phyloP scores from a whole-genome alignment of 768 basidiomycete genomes.

The Boletus eberwhitei region DNA sequence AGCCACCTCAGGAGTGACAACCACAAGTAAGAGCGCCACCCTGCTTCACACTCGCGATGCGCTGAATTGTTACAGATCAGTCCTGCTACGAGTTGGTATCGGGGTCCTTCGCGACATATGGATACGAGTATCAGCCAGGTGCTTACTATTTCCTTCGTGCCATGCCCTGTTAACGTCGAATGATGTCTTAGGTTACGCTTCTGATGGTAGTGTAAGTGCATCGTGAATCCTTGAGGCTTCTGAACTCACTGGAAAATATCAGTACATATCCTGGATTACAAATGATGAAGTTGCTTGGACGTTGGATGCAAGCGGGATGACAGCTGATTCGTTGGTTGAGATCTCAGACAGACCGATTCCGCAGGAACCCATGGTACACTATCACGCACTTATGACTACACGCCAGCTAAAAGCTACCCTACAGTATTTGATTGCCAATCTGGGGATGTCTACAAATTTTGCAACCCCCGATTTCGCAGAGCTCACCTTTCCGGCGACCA shows the following conservation, averaged over 20 bases:
- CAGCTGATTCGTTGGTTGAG: slow-evolving; percentile 49
- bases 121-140: slow-evolving; percentile 78
- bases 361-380: slow-evolving; percentile 76
- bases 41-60: background rate
- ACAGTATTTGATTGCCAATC: slow-evolving; percentile 80
- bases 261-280: slow-evolving; percentile 83
- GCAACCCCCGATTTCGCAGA: slow-evolving; percentile 67
- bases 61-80: slow-evolving; percentile 45
- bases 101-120: slow-evolving; percentile 67
- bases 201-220: slow-evolving; percentile 47
- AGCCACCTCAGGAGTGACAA: slow-evolving; percentile 68
- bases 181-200: slow-evolving; percentile 17
- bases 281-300: slow-evolving; percentile 66
- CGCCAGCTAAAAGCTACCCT: background rate
- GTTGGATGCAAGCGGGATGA: slow-evolving; percentile 59
- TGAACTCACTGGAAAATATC: slow-evolving; percentile 5
- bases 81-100: slow-evolving; percentile 54
- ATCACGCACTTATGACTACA: background rate
- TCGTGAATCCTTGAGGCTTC: background rate
- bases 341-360: slow-evolving; percentile 70
- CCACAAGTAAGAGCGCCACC: slow-evolving; percentile 45
- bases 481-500: slow-evolving; percentile 66
- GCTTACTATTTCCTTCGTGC: slow-evolving; percentile 17
- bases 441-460: slow-evolving; percentile 85
- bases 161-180: background rate